These are phyloP conservation scores for Pseudogymnoascus pannorum DNA, from an alignment of 2,329 filamentous ascomycete genomes.

Conservation along the genomic window DNA sequence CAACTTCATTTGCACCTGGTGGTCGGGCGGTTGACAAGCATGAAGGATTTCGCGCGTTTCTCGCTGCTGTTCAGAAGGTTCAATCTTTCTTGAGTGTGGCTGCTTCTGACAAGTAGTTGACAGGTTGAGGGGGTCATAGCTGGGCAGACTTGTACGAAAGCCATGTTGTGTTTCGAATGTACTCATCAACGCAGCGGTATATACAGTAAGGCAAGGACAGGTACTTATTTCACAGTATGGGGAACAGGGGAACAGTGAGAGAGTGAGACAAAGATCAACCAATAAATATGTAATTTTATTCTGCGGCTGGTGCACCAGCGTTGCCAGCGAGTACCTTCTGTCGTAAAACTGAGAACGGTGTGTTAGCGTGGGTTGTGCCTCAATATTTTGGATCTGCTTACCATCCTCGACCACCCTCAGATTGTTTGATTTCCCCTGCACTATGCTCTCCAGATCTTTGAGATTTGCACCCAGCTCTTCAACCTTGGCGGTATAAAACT, in stretches of 20 bases:
- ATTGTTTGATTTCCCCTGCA: conserved; percentile 74
- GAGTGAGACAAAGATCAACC: conserved; percentile 3
- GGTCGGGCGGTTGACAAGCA: conserved; percentile 9
- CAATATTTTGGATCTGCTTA: conserved; percentile 31
- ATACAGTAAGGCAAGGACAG: neutral
- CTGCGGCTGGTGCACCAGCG: conserved; percentile 29
- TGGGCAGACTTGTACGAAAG: neutral
- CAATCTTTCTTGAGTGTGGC: conserved; percentile 11
- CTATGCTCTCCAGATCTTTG: conserved; percentile 60
- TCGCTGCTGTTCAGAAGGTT: conserved; percentile 17
- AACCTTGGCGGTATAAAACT: conserved; percentile 62
- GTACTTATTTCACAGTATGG: neutral
- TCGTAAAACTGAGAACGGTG: conserved; percentile 36
- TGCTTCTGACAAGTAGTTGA: neutral
- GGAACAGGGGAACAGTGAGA: neutral
- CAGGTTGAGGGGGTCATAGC: neutral
- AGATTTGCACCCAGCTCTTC: conserved; percentile 58
- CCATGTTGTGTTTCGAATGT: neutral
- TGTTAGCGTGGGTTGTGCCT: conserved; percentile 15
- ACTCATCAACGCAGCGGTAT: neutral
- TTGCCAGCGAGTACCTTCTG: conserved; percentile 44
- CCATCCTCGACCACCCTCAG: conserved; percentile 84
- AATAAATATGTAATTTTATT: conserved; percentile 3
- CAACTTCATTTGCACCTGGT: neutral
- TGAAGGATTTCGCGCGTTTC: conserved; percentile 18